Conservation (phyloP, 208 protist genomes). For the Trypanosoma grayi region DNA sequence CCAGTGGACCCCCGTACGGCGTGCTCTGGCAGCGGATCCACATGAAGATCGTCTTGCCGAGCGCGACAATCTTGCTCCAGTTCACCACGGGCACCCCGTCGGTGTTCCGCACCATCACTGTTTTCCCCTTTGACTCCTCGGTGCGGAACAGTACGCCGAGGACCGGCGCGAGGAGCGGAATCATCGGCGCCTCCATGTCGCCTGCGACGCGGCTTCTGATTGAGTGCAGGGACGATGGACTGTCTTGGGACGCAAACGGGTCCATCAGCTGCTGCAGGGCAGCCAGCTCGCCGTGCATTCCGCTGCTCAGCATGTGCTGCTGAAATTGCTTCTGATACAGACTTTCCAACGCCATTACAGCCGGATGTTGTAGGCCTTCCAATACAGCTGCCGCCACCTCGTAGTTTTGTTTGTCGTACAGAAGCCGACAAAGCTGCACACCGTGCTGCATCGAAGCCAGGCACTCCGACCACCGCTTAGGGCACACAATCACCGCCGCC, state of each 20-base stretch:
- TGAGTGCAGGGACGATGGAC: constrained; percentile 55
- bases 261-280: constrained; percentile 57
- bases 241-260: constrained; percentile 57
- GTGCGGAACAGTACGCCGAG: constrained; percentile 49
- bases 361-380: constrained; percentile 47
- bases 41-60: constrained; percentile 45
- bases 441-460: constrained; percentile 31
- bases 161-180: constrained; percentile 54
- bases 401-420: constrained; percentile 75
- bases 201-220: constrained; percentile 39
- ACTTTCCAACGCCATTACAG: constrained; percentile 32
- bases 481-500: constrained; percentile 42
- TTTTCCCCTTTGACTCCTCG: constrained; percentile 36
- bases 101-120: constrained; percentile 31
- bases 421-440: constrained; percentile 44
- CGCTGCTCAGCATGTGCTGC: constrained; percentile 30
- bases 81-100: constrained; percentile 53
- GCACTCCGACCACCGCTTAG: constrained; percentile 38
- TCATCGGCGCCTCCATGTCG: constrained; percentile 61
- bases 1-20: constrained; percentile 43
- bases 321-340: constrained; percentile 27
- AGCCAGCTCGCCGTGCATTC: constrained; percentile 35
- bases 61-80: constrained; percentile 55
- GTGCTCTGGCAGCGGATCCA: constrained; percentile 65
- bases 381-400: constrained; percentile 59